A percentile compares a stretch with the other conserved stretches of the same genome.
Conservation (phyloP, 169 alveolate species). For the Plasmodium gonderi region DNA sequence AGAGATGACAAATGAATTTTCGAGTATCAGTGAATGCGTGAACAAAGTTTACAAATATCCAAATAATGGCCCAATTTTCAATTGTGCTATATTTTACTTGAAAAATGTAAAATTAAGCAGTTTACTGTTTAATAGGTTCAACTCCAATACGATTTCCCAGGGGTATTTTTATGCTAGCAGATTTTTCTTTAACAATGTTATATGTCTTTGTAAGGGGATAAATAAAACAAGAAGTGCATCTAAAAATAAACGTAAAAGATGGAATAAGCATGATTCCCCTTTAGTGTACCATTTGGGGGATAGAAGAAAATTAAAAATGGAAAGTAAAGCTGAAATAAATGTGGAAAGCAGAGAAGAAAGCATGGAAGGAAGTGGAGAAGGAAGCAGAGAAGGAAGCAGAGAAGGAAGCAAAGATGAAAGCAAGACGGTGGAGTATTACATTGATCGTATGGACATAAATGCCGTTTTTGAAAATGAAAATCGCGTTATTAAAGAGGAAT, state of each 20-base stretch:
- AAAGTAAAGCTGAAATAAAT: too few relatives aligned
- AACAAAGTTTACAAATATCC: background rate
- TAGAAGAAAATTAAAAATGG: background rate
- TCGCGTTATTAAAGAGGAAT: conserved; percentile 1
- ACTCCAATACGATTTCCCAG: background rate
- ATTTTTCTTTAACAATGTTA: conserved; percentile 53
- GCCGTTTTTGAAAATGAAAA: conserved; percentile 23
- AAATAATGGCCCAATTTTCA: background rate
- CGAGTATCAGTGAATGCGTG: too few relatives aligned
- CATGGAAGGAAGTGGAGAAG: background rate
- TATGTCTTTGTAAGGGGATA: conserved; percentile 43
- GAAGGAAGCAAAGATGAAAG: background rate
- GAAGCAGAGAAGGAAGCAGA: background rate
- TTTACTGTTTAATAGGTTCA: conserved; percentile 5
- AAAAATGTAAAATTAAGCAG: conserved; percentile 42
- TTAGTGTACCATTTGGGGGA: background rate
- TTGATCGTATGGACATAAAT: conserved; percentile 12
- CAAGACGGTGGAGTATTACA: conserved; percentile 12
- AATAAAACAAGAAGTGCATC: background rate
- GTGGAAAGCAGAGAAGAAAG: too few relatives aligned
- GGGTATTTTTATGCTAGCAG: conserved; percentile 25
- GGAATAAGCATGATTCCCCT: background rate
- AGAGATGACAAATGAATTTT: background rate
- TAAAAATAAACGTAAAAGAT: background rate
- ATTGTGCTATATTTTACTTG: conserved; percentile 36